phyloP scores from a whole-genome alignment of 1,284 basidiomycete species.

The Golubevia pallescens region DNA sequence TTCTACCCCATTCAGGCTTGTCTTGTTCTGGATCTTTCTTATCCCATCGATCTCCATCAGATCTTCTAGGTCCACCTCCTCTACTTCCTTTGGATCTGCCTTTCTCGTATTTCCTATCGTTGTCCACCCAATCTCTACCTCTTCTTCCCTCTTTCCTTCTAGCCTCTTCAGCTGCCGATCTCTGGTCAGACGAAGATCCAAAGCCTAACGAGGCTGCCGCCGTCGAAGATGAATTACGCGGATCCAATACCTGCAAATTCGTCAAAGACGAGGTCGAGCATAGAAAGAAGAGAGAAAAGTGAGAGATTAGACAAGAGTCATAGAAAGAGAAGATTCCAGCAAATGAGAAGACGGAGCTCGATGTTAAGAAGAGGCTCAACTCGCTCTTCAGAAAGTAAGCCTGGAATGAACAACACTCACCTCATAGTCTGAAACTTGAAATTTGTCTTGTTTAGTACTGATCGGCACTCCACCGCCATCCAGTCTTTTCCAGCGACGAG shows the following conservation, averaged over 20 bases:
- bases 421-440: too few species aligned
- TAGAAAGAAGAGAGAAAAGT: neutral
- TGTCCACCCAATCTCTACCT: neutral
- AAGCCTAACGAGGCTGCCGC: neutral
- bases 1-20: neutral
- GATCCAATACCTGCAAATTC: neutral
- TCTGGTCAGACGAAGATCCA: neutral
- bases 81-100: neutral
- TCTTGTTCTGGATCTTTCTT: neutral
- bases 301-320: neutral
- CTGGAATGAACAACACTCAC: too few species aligned
- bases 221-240: neutral
- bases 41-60: neutral
- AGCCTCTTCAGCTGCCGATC: neutral
- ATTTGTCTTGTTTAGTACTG: too few species aligned
- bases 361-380: too few species aligned
- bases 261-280: neutral
- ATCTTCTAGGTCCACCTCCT: neutral
- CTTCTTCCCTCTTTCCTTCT: slow-evolving; percentile 7
- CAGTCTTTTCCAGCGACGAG: too few species aligned
- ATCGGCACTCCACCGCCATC: too few species aligned
- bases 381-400: too few species aligned
- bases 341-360: too few species aligned
- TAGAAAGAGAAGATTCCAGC: too few species aligned
- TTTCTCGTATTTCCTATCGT: neutral